Percentiles rank a stretch among this genome's conserved stretches.
Conservation (phyloP, 2,329 filamentous ascomycete genomes). For the Metarhizium guizhouense region DNA sequence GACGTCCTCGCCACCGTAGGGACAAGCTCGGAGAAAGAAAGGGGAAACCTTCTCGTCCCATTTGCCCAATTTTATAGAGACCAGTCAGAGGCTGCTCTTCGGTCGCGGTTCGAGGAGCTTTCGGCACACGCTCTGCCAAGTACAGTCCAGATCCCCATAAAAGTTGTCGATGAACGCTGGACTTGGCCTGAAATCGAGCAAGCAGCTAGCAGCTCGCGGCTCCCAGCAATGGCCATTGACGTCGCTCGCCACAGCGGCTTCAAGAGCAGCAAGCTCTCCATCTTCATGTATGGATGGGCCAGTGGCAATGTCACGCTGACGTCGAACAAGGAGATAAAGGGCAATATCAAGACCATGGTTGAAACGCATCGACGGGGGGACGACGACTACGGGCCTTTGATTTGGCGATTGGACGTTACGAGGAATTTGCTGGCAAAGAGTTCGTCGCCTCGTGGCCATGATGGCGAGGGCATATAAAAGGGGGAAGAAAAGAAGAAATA, state of each 20-base stretch:
- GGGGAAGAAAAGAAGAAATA: too few relatives aligned
- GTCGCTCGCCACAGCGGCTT: slow-evolving; percentile 23
- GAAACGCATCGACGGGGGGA: slow-evolving; percentile 19
- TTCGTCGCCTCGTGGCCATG: slow-evolving; percentile 13
- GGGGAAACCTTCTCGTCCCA: slow-evolving; percentile 25
- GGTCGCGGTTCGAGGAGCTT: slow-evolving; percentile 22
- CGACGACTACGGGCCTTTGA: slow-evolving; percentile 21
- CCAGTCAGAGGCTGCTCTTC: slow-evolving; percentile 8
- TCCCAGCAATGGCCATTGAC: slow-evolving; percentile 25
- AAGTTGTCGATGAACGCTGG: slow-evolving; percentile 19
- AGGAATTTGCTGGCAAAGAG: slow-evolving; percentile 27
- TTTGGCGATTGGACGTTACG: slow-evolving; percentile 26
- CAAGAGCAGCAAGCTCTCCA: slow-evolving; percentile 27
- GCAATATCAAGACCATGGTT: slow-evolving; percentile 25
- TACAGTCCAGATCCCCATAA: slow-evolving; percentile 26
- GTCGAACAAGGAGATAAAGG: slow-evolving; percentile 31
- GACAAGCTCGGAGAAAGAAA: slow-evolving; percentile 25
- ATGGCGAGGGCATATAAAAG: not conserved
- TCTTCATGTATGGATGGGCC: slow-evolving; percentile 31
- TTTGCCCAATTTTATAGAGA: slow-evolving; percentile 10
- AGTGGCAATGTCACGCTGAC: slow-evolving; percentile 25
- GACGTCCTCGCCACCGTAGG: slow-evolving; percentile 27
- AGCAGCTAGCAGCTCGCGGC: slow-evolving; percentile 14
- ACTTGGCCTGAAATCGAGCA: slow-evolving; percentile 15
- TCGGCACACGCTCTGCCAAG: slow-evolving; percentile 22